Evolutionary conservation across 257 asterid genomes (phyloP).

Genomic region (Striga asiatica): DNA sequence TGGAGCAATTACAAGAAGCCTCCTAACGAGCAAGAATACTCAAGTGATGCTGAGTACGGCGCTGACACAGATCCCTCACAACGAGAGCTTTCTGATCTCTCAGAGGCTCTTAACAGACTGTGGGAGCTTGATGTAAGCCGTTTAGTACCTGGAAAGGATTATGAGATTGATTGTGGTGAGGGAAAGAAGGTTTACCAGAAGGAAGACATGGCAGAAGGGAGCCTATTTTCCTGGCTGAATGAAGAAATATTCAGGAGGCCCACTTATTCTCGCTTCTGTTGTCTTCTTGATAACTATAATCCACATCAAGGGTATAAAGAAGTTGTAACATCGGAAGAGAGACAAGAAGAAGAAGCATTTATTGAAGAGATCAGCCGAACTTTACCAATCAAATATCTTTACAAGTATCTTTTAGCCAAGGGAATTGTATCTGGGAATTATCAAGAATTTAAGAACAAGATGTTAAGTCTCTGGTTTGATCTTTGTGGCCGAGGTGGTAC

Average conservation of each 20-base stretch:
- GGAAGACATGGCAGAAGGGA: conserved; percentile 68
- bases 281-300: conserved; percentile 87
- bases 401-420: conserved; percentile 58
- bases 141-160: conserved; percentile 66
- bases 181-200: conserved; percentile 77
- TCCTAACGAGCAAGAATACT: conserved; percentile 54
- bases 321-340: conserved; percentile 68
- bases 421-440: conserved; percentile 34
- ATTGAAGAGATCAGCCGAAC: conserved; percentile 91
- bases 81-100: conserved; percentile 55
- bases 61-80: conserved; percentile 43
- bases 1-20: conserved; percentile 67
- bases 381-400: conserved; percentile 77
- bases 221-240: conserved; percentile 66
- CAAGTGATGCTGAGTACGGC: conserved; percentile 35
- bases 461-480: conserved; percentile 74
- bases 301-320: conserved; percentile 81
- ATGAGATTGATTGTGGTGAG: conserved; percentile 74
- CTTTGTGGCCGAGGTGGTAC: conserved; percentile 88
- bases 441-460: conserved; percentile 56
- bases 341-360: conserved; percentile 73
- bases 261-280: conserved; percentile 71
- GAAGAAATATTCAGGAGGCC: conserved; percentile 61
- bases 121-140: conserved; percentile 88
- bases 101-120: conserved; percentile 59